Conservation (phyloP, 345 rosid genomes). For the Pistacia vera region DNA sequence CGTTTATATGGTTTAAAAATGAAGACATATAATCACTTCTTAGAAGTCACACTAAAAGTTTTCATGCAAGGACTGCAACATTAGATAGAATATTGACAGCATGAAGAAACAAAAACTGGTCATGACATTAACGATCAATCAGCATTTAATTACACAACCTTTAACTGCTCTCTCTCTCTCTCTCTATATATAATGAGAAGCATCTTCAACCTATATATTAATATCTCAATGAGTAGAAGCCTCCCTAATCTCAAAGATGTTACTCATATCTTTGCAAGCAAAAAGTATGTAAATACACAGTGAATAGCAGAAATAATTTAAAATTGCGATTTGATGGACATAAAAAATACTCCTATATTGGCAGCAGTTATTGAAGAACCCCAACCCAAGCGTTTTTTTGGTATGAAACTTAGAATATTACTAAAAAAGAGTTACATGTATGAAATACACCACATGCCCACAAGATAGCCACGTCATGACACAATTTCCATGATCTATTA, state of each 20-base stretch:
- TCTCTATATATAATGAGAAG: too few species aligned
- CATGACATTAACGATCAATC: not conserved
- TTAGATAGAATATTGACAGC: too few species aligned
- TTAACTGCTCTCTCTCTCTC: not conserved
- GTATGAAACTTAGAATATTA: too few species aligned
- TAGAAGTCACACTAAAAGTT: not conserved
- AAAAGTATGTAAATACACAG: not conserved
- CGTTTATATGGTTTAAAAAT: not conserved
- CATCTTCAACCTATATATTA: too few species aligned
- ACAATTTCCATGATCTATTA: too few species aligned
- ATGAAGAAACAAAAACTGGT: not conserved
- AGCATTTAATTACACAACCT: not conserved
- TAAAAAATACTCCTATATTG: too few species aligned
- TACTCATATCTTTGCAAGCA: not conserved
- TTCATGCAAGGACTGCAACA: too few species aligned
- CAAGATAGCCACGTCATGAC: too few species aligned
- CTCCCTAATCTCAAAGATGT: not conserved
- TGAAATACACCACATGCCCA: too few species aligned
- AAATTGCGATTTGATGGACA: too few species aligned
- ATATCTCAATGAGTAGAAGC: not conserved
- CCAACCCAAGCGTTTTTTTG: not conserved
- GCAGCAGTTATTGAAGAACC: not conserved
- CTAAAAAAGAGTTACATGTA: too few species aligned
- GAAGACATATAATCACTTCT: not conserved
- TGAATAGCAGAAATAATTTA: too few species aligned